phyloP scores from a whole-genome alignment of 116 monocot species.

The Papilionanthe hybrid region DNA sequence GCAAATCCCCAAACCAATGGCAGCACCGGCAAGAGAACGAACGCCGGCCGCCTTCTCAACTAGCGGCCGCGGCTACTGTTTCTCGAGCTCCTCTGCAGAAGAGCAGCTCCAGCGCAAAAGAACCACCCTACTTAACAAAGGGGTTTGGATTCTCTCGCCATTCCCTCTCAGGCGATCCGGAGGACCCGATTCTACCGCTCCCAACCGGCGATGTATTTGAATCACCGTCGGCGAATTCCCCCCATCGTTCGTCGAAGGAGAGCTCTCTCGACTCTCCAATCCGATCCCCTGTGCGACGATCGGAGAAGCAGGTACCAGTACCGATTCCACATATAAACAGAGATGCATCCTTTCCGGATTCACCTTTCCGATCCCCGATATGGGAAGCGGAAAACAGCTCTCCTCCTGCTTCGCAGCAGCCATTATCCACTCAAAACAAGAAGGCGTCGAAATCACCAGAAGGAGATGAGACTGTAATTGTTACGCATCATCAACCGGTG shows the following conservation, averaged over 20 bases:
- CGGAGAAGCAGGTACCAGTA: no score
- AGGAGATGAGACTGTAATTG: neutral
- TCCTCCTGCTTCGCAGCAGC: neutral
- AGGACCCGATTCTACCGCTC: neutral
- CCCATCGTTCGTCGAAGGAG: no score
- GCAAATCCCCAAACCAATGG: constrained; percentile 2
- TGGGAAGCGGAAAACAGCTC: neutral
- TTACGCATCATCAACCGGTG: neutral
- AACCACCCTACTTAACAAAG: neutral
- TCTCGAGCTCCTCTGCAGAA: neutral
- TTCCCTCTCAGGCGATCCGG: neutral
- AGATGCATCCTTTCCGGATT: no score
- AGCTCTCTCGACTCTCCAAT: no score
- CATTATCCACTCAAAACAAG: neutral
- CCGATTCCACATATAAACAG: no score
- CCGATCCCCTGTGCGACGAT: no score
- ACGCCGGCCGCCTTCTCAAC: neutral
- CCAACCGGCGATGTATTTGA: neutral
- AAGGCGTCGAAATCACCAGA: neutral
- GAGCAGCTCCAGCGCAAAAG: neutral
- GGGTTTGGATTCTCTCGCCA: neutral
- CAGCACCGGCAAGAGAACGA: neutral
- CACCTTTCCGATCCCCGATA: neutral
- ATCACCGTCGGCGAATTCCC: no score
- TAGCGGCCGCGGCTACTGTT: neutral